phyloP scores from a whole-genome alignment of 768 basidiomycete genomes.

The Collybia nuda region DNA sequence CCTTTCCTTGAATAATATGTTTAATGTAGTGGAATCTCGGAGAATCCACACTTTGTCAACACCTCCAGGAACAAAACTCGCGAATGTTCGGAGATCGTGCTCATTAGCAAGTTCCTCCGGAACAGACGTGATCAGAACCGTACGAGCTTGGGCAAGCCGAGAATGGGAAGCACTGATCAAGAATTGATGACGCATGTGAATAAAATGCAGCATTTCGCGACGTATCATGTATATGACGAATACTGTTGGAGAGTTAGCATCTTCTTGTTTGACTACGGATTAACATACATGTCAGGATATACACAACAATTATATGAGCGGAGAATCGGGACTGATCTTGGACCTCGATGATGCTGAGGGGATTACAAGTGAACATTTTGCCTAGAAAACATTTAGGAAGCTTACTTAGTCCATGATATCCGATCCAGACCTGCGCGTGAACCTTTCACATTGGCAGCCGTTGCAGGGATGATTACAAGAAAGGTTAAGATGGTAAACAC shows the following conservation, averaged over 20 bases:
- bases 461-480: constrained; percentile 57
- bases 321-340: constrained; percentile 43
- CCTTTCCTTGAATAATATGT: constrained; percentile 41
- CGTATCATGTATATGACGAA: constrained; percentile 62
- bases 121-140: constrained; percentile 66
- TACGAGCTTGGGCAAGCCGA: constrained; percentile 60
- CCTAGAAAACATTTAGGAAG: constrained; percentile 1
- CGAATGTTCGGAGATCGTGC: constrained; percentile 47
- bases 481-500: constrained; percentile 60
- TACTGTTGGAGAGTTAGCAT: constrained; percentile 30
- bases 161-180: constrained; percentile 61
- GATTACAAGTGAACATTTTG: not conserved
- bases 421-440: constrained; percentile 35
- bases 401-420: constrained; percentile 54
- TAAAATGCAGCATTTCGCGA: constrained; percentile 56
- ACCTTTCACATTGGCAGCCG: constrained; percentile 42
- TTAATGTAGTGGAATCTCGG: constrained; percentile 46
- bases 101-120: constrained; percentile 54
- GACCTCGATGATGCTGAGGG: constrained; percentile 32
- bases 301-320: constrained; percentile 58
- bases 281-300: constrained; percentile 46
- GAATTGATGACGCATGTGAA: constrained; percentile 56
- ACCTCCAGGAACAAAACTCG: constrained; percentile 68
- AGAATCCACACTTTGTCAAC: constrained; percentile 70
- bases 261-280: no score